Evolutionary conservation across 164 flowering plant species (phyloP), one percentile per base, ranked within the genome.

Genomic region (Piper longum): DNA sequence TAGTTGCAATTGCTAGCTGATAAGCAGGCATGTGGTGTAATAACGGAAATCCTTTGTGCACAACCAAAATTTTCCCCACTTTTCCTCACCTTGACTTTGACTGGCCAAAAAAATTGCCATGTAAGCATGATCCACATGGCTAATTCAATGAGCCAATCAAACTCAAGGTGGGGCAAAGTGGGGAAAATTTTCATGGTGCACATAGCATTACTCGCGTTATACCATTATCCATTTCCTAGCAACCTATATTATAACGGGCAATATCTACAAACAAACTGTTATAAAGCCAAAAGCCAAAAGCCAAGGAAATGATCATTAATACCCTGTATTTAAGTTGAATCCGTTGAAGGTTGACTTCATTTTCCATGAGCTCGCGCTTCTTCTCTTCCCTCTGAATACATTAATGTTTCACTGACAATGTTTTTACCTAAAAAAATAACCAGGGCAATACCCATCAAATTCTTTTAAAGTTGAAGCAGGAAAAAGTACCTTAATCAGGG

Each of bases 341-440:
- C 69, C 96, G 78, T 73, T 91, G 97, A 67, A 95, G 85, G 65
- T 72, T 81, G 65, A 95, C 89, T 79, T 95, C 97, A 73, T 79
- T 80, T 75, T 89, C 95, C 84, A 89, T 81, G 61, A 82, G 88
- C 41, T 95, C 97, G 70, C 96, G 79, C 73, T 95, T 95, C 72
- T 87, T 95, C 80, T 91, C 99, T 69, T 95, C 99, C 71, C 99
- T 85, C 97, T 90, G 78, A 72, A 78, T 12, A 63, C 19, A 72
- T 56, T 51, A 36, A 16, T 41, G 60, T 60, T 48, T 41, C 18
- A 58, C 61, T 60, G 69, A 17, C 57, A 62, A 43, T 64, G 66
- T 62, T 26, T 56, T 56, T 52, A 57, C 55, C 67, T 14, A 58
- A 17, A 52, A 41, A n/a, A 12, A 58, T 39, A 52, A 56, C 8